These are phyloP conservation scores for Huntiella omanensis DNA, from an alignment of 2,329 filamentous ascomycete species.

Conservation along the genomic window DNA sequence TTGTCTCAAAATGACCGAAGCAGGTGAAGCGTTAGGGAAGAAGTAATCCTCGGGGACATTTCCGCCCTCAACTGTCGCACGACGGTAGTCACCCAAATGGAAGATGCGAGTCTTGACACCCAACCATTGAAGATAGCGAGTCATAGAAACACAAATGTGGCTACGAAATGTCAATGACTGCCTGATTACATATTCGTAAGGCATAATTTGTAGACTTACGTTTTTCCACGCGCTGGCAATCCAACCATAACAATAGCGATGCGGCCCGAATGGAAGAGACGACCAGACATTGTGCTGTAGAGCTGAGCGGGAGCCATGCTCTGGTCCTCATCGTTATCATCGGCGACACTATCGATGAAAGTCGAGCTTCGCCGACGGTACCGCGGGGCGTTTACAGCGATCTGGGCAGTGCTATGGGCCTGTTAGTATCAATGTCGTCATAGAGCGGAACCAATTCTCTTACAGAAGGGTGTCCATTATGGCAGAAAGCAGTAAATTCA, in stretches of 20 bases:
- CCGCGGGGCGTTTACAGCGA: constrained; percentile 74
- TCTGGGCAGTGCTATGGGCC: constrained; percentile 56
- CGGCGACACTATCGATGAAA: constrained; percentile 93
- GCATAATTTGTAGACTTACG: constrained; percentile 26
- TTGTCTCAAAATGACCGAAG: constrained; percentile 82
- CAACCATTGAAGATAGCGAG: constrained; percentile 87
- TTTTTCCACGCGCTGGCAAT: constrained; percentile 86
- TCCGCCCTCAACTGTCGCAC: constrained; percentile 67
- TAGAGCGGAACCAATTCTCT: neutral
- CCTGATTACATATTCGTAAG: neutral
- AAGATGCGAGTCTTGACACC: constrained; percentile 97
- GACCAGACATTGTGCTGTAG: constrained; percentile 94
- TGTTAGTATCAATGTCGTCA: neutral
- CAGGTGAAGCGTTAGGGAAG: constrained; percentile 80
- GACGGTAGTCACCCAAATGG: constrained; percentile 87
- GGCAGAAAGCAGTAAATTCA: neutral
- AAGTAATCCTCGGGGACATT: constrained; percentile 95
- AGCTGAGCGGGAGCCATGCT: constrained; percentile 87
- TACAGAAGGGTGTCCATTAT: constrained; percentile 13
- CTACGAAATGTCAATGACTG: constrained; percentile 22
- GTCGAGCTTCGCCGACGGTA: constrained; percentile 88
- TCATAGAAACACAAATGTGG: constrained; percentile 88
- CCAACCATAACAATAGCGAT: constrained; percentile 97
- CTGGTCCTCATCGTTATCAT: constrained; percentile 54
- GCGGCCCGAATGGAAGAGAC: constrained; percentile 88